These are phyloP conservation scores for Erodium maritimum DNA, from an alignment of 345 rosid species.

Conservation along the genomic window DNA sequence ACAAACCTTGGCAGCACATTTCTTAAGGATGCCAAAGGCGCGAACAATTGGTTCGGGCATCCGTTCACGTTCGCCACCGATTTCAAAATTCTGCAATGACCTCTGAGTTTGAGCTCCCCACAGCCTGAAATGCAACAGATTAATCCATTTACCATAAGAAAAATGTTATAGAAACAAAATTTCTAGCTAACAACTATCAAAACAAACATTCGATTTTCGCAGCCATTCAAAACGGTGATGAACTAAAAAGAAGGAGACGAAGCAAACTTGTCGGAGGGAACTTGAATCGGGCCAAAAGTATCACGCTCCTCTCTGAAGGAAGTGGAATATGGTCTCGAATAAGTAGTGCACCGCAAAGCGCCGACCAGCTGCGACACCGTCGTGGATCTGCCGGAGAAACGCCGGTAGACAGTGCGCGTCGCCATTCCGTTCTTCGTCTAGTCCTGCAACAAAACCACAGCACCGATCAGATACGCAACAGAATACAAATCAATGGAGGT, in stretches of 20 bases:
- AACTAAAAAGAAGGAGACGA: neutral
- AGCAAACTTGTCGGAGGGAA: slow-evolving; percentile 67
- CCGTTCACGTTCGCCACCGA: slow-evolving; percentile 82
- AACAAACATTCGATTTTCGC: neutral
- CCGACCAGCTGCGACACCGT: slow-evolving; percentile 17
- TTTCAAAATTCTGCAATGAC: slow-evolving; percentile 86
- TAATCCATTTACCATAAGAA: neutral
- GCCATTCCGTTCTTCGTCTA: slow-evolving; percentile 34
- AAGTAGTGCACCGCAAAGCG: slow-evolving; percentile 35
- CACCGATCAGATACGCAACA: neutral
- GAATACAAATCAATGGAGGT: neutral
- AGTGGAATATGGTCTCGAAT: slow-evolving; percentile 42
- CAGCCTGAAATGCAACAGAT: slow-evolving; percentile 26
- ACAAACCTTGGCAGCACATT: slow-evolving; percentile 85
- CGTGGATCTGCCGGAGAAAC: slow-evolving; percentile 35
- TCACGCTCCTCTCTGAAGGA: slow-evolving; percentile 81
- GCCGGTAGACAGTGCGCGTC: slow-evolving; percentile 42
- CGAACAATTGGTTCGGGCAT: slow-evolving; percentile 95
- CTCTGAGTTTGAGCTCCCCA: slow-evolving; percentile 99
- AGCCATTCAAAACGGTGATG: neutral
- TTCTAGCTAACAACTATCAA: neutral
- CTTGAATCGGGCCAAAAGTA: slow-evolving; percentile 85
- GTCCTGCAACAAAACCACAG: slow-evolving; percentile 1
- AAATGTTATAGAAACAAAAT: too few species aligned
- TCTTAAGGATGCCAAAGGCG: slow-evolving; percentile 87